phyloP scores from a whole-genome alignment of 148 eudicot species.

The Heliamphora exappendiculata region DNA sequence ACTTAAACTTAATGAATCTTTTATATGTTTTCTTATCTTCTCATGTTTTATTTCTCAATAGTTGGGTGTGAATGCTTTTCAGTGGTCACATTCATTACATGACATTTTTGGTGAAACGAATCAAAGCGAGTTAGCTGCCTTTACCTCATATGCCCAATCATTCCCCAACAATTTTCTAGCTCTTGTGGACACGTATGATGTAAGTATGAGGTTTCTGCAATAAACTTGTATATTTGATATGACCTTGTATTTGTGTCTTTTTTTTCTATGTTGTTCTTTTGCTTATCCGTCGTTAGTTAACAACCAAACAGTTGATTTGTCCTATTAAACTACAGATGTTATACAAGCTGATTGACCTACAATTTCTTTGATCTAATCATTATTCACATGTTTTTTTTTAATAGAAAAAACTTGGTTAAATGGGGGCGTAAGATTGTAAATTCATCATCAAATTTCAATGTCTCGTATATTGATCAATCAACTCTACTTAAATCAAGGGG shows the following conservation, averaged over 20 bases:
- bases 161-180: slow-evolving; percentile 84
- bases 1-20: neutral
- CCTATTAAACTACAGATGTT: neutral
- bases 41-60: neutral
- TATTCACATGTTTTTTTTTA: neutral
- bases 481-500: neutral
- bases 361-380: neutral
- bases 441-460: neutral
- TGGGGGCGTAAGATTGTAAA: neutral
- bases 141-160: slow-evolving; percentile 87
- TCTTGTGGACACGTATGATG: slow-evolving; percentile 98
- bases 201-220: slow-evolving; percentile 36
- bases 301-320: neutral
- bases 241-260: neutral
- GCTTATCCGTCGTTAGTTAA: slow-evolving; percentile 1
- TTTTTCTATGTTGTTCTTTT: neutral
- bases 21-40: neutral
- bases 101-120: slow-evolving; percentile 81
- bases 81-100: slow-evolving; percentile 48
- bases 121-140: slow-evolving; percentile 94
- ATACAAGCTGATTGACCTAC: neutral
- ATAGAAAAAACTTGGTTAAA: neutral
- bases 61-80: slow-evolving; percentile 19
- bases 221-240: neutral
- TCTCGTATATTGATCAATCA: neutral